Evolutionary conservation across 805 yeast genomes (phyloP), one percentile per base, ranked within the genome.

Genomic region (Cyberlindnera bimundalis): DNA sequence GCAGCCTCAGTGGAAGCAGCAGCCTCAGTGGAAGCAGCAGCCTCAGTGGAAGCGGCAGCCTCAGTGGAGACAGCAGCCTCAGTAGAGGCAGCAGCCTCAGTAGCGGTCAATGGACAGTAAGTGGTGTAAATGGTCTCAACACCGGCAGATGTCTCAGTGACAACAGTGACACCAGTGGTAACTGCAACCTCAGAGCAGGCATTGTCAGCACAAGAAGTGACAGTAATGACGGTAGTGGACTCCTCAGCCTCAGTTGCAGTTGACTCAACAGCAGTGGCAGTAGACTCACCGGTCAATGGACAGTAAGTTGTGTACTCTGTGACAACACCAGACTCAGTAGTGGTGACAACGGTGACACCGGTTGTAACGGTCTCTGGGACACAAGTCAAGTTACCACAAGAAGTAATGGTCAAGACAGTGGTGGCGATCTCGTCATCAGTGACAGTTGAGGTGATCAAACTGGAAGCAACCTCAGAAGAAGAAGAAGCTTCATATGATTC

Each of bases 91-190:
- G 47, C 29, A 32, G 43, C 21, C 6, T 13, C 32, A 19, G 52
- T 10, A 16, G 7, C 23, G n/a, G 34, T 42, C 16, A 45, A 37
- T 47, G 59, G 47, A 33, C 58, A 53, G 50, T 58, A 45, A 31
- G 55, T 48, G 18, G 56, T 46, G 51, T 45, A 45, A 9, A 17
- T 38, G 34, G 56, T 46, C 11, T 37, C 49, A 7, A 26, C 42
- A 36, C 50, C 52, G 11, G 12, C 38, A 17, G 53, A 46, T 29
- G 72, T 66, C 31, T 43, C 49, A 31, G 62, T 60, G 31, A 62
- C 62, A 18, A 43, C 52, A 24, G 56, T 48, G 37, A 49, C 50
- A 38, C 59, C 53, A 36, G 69, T 65, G 40, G 62, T 49, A 20
- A 43, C 51, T 24, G 51, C 29, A 16, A 39, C 23, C 29, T 39